Base-by-base conservation (phyloP, 2,329 filamentous ascomycete genomes). In the Dothiorella sarmentorum region DNA sequence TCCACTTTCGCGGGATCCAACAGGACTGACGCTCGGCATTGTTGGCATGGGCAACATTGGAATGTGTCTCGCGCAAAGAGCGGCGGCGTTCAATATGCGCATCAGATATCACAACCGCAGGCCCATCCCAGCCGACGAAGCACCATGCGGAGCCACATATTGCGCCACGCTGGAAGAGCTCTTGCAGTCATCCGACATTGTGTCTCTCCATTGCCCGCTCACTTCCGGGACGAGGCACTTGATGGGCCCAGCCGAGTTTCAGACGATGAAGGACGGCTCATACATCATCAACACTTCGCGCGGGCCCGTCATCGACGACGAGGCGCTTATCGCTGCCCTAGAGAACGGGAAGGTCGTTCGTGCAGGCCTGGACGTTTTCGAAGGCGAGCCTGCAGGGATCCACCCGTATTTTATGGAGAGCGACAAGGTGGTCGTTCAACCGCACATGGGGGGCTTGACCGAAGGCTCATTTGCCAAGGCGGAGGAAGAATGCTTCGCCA, bases 211-310 rank as follows among this genome's bases (percentile, higher is more conserved):
- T 65, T 82, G 79, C 35, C 79, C 79, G 0, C 67, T 81, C 0
- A 78, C 71, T 27, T 65, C 64, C 0, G 59, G 68, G 3, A 82
- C 79, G 0, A 73, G 63, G 1, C 67, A 71, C 2, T 60, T 81
- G 24, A 76, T 82, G 13, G 71, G 71, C 0, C 60, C 64, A 0
- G 62, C 61, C 0, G 72, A 80, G 61, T 78, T 82, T 13, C 64
- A 67, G 0, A 69, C 67, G 15, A 81, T 82, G 76, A 82, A 80
- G 59, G 68, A 74, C 1, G 78, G 79, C 0, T 66, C 71, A 0
- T 74, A 78, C 56, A 64, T 83, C 3, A 69, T 83, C 29, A 83
- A 83, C 63, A 82, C 80, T 0, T 77, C 80, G 0, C 73, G 81
- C 0, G 81, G 81, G 0, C 73, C 73, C 11, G 67, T 83, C 3